Conservation (phyloP, 352 stramenopile species). For the Phytophthora hybrid region DNA sequence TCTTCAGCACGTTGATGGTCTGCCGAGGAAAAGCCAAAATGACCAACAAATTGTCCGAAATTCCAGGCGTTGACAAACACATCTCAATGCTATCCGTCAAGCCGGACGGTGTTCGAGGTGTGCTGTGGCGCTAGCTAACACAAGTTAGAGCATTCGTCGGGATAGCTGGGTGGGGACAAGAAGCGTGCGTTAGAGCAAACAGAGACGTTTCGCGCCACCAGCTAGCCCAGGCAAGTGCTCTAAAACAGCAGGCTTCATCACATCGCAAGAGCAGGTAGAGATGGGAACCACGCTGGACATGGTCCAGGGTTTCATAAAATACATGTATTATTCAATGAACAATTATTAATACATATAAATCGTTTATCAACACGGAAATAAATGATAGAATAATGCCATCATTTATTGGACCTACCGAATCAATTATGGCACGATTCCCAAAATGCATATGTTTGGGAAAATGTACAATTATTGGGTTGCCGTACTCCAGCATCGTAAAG, state of each 20-base stretch:
- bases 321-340: no score
- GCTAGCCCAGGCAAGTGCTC: constrained; percentile 18
- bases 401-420: no score
- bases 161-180: constrained; percentile 27
- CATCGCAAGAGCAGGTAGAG: constrained; percentile 27
- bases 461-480: no score
- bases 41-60: constrained; percentile 4
- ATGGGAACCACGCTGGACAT: constrained; percentile 20
- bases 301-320: no score
- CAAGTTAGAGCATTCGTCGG: constrained; percentile 14
- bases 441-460: no score
- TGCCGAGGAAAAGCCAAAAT: constrained; percentile 29
- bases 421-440: no score
- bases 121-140: constrained; percentile 26
- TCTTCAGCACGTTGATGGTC: background rate
- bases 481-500: no score
- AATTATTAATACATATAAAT: no score
- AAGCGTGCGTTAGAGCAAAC: background rate
- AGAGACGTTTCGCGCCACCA: constrained; percentile 25
- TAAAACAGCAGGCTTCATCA: constrained; percentile 36
- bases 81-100: constrained; percentile 24
- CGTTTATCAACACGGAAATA: no score
- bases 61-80: constrained; percentile 10
- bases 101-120: constrained; percentile 13
- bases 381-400: no score